Evolutionary conservation across 1,284 basidiomycete genomes (phyloP), one percentile per base, ranked within the genome.

Genomic region (Pseudozyma tsukubaensis): DNA sequence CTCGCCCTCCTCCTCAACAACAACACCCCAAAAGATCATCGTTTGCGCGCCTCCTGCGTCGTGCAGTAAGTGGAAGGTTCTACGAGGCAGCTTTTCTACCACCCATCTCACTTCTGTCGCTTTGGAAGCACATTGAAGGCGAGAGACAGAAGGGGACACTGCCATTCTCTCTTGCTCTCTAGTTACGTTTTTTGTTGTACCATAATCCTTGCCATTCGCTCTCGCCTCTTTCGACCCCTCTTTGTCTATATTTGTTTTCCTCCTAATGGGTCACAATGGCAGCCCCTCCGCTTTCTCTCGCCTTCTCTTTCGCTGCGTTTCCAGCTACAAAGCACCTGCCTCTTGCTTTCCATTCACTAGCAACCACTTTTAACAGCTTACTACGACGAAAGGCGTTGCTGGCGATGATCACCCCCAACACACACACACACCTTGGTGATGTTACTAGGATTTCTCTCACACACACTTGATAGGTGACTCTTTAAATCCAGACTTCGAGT

Each of bases 151-250:
- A 13, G 24, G 11, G 14, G 34, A 19, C 16, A 36, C 34, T 32
- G 19, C 44, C 19, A 10, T 59, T 35, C 24, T 34, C 19, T 29
- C 37, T 44, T 37, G 40, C 19, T 35, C 29, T 34, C 13, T 57
- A 52, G 43, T 44, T 53, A 40, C 59, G 60, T 51, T 56, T 56
- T 67, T 49, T 59, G 69, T 67, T 67, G 69, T 67, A 71, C 50
- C 54, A 57, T 64, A 71, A 18, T 49, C 54, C 43, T 29, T 29
- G 24, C 24, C 24, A 29, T 29, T 29, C 24, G 24, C 24, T 29
- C 24, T 29, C 24, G 24, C 24, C 49, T 43, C n/a, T 32, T 39
- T 60, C 42, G 36, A n/a, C 35, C 56, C 39, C 54, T 10, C 35
- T n/a, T 32, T 62, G 47, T 56, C 34, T 32, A 54, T 55, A 50